Conservation (phyloP, 306 rosid genomes). For the Potentilla sterilis region DNA sequence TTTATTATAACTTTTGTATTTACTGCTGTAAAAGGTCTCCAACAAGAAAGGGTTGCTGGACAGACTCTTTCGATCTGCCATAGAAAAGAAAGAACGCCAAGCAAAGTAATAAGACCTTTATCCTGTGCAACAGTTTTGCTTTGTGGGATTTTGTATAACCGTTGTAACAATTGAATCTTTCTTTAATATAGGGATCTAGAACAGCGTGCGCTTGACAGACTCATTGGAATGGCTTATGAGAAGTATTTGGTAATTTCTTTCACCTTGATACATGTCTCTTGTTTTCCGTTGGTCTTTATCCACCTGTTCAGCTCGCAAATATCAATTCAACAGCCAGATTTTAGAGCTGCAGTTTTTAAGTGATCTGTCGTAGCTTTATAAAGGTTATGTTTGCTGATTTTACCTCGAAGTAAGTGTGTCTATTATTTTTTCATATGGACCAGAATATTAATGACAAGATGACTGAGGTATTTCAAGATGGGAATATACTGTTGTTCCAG, state of each 20-base stretch:
- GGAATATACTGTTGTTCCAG: neutral
- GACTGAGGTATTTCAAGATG: neutral
- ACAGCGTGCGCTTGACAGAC: conserved; percentile 74
- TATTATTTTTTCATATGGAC: neutral
- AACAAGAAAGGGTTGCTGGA: conserved; percentile 66
- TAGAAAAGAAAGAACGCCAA: conserved; percentile 54
- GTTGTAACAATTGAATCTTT: conserved; percentile 20
- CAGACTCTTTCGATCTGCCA: conserved; percentile 56
- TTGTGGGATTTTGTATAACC: conserved; percentile 7
- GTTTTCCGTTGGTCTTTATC: conserved; percentile 12
- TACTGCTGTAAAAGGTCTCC: conserved; percentile 51
- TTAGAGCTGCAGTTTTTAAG: neutral
- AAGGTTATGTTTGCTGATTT: neutral
- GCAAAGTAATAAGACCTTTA: conserved; percentile 58
- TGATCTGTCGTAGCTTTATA: neutral
- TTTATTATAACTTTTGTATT: conserved; percentile 25
- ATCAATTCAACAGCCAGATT: neutral
- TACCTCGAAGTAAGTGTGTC: neutral
- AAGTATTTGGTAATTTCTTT: conserved; percentile 74
- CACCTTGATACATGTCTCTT: conserved; percentile 21
- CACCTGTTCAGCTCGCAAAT: neutral
- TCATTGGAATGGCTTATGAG: conserved; percentile 69
- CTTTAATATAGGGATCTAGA: conserved; percentile 77
- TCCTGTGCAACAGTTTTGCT: conserved; percentile 25
- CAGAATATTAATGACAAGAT: neutral